Conservation (phyloP, 805 yeast genomes). For the Ogataea nonfermentans region DNA sequence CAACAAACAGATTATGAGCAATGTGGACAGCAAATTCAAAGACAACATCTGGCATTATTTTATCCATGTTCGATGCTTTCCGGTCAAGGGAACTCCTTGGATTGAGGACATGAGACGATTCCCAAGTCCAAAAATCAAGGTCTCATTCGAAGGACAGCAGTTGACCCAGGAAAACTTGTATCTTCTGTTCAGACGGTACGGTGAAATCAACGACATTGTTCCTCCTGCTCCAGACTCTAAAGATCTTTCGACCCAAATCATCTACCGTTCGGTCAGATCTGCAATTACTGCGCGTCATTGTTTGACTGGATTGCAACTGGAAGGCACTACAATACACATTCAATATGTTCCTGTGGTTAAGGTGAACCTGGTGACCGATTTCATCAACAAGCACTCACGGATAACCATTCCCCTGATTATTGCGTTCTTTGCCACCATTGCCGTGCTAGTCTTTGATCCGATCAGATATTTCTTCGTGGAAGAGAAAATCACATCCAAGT, state of each 20-base stretch:
- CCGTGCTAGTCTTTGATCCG: constrained; percentile 90
- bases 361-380: constrained; percentile 52
- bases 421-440: constrained; percentile 75
- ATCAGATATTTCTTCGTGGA: constrained; percentile 78
- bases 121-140: constrained; percentile 62
- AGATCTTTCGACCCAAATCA: constrained; percentile 48
- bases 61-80: constrained; percentile 55
- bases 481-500: constrained; percentile 64
- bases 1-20: constrained; percentile 45
- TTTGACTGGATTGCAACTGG: constrained; percentile 71
- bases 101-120: constrained; percentile 84
- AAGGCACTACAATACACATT: constrained; percentile 67
- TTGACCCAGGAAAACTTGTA: constrained; percentile 78
- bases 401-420: constrained; percentile 77
- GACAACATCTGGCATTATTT: constrained; percentile 40
- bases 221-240: constrained; percentile 50
- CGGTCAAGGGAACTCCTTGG: constrained; percentile 94
- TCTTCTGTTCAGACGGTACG: constrained; percentile 81
- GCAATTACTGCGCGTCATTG: constrained; percentile 91
- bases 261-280: constrained; percentile 55
- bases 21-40: constrained; percentile 30
- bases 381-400: constrained; percentile 72
- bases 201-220: constrained; percentile 70
- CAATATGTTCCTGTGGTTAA: constrained; percentile 61
- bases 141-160: constrained; percentile 73